Base-by-base conservation (phyloP, 345 rosid genomes). In the Raphanus sativus region DNA sequence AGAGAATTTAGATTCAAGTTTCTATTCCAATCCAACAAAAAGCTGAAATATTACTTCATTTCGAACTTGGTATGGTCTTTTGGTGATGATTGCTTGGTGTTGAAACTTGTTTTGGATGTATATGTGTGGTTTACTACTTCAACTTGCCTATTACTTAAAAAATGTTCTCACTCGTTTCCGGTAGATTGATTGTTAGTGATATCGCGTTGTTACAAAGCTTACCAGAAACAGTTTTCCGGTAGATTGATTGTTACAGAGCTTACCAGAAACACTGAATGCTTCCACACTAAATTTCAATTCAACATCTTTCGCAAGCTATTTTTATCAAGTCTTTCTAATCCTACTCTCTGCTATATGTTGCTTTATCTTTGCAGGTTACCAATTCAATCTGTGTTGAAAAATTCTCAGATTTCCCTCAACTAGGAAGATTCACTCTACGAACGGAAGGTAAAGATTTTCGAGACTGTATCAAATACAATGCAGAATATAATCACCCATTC, bases 381-480 rank as follows among this genome's bases (percentile, higher is more conserved):
- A 95, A 86, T 83, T 29, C 79, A 77, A 95, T 92, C 56, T 92
- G 98, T 78, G 25, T 92, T 12, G 99, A 95, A 88, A 89, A 83
- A 72, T 95, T 91, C 58, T 26, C 88, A 11, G 97, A 95, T 76
- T 91, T 95, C 75, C 81, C 98, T 3, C 97, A 95, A 73, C 98
- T 95, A 71, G 99, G 99, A 40, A 89, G 99, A 81, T 95, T 95
- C 81, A 90, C 99, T 68, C 93, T 95, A 76, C 96, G 99, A 16
- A 91, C 96, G 30, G 98, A 95, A 86, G 99, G 99, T 91, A 81
- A 66, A 63, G 8, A 40, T 71, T 69, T 62, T 9, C 10, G 16
- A 62, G 64, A 72, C 16, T 45, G 12, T 6, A 24, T 21, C 21
- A 60, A 66, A 9, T 12, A n/a, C 69, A 8, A 28, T 45, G 50